Evolutionary conservation across 2,329 filamentous ascomycete species (phyloP).

Genomic region (Colletotrichum tropicale): DNA sequence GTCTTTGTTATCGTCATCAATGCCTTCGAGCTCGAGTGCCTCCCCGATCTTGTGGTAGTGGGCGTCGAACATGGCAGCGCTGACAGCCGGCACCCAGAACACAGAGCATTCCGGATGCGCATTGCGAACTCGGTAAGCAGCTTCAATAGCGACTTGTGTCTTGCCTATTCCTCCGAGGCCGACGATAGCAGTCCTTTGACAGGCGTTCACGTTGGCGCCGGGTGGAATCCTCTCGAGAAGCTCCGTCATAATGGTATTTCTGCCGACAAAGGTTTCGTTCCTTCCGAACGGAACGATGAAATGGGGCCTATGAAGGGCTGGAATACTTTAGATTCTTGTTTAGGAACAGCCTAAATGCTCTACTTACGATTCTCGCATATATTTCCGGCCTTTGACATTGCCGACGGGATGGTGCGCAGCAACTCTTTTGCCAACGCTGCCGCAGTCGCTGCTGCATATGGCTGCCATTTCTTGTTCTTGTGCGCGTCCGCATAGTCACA

Average conservation of each 20-base stretch:
- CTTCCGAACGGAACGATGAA: not conserved
- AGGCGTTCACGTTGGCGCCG: conserved; percentile 13
- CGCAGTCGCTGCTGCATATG: conserved; percentile 34
- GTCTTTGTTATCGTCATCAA: too few species aligned
- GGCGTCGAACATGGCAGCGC: rapidly evolving
- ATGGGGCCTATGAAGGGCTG: not conserved
- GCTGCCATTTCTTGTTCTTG: conserved; percentile 41
- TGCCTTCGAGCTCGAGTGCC: rapidly evolving
- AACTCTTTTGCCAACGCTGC: conserved; percentile 26
- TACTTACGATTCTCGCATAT: not conserved
- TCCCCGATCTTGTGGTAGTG: not conserved
- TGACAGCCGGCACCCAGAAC: not conserved
- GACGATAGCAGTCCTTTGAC: conserved; percentile 28
- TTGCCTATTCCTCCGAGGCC: conserved; percentile 42
- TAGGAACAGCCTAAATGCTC: too few species aligned
- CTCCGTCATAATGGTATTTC: not conserved
- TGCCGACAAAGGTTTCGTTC: not conserved
- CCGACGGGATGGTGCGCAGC: not conserved
- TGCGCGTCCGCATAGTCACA: conserved; percentile 42
- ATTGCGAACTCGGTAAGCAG: conserved; percentile 28
- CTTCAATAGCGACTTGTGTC: conserved; percentile 42
- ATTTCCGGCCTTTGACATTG: rapidly evolving
- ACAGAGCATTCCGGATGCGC: rapidly evolving
- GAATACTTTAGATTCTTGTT: too few species aligned
- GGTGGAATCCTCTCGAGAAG: conserved; percentile 21